Evolutionary conservation across 495 filamentous ascomycete species (phyloP), one percentile per base, ranked within the genome.

Genomic region (Podospora pseudopauciseta): DNA sequence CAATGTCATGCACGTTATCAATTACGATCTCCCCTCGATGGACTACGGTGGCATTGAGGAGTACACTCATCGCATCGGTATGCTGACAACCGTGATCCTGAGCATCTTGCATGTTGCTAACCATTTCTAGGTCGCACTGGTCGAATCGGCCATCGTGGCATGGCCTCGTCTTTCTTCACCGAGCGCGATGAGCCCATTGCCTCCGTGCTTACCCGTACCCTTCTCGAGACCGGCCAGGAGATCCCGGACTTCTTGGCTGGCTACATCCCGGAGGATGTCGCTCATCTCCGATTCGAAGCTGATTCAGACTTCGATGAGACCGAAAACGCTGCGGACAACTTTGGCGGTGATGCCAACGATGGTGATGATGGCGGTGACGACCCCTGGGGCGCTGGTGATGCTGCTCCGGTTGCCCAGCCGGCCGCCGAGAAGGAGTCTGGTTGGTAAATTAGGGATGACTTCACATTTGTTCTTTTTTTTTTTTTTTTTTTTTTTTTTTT

Each of bases 11-110:
- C 92, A 97, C 71, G 90, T 99, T 67, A 89, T 99, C 83, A 98
- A 99, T 78, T 97, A 87, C 71, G 93, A 97, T 61, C 82, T 98
- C 3, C 95, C 94, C 0, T 83, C 79, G 23, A 71, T 77, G 4
- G 74, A 81, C 2, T 81, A 92, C 70, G 93, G 92, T n/a, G 95
- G 94, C 4, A 97, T 98, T 59, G 86, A 91, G 63, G 95, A 98
- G 73, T 98, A 99, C 73, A 86, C 91, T 65, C 95, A 99, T 73
- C 91, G 95, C 53, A 99, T 98, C 77, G 94, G 90, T 92, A 84
- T 77, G 84, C 13, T 49, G 39, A 13, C 39, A 49, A 49, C 13
- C 13, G 39, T 49, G 39, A 13, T 49, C 2, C 2, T 49, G 39
- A 49, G 2, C 39, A 2, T 18, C 2, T 11, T 49, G 13, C 9